phyloP scores from a whole-genome alignment of 768 basidiomycete genomes.

The Rhodosporidiobolus sp. region DNA sequence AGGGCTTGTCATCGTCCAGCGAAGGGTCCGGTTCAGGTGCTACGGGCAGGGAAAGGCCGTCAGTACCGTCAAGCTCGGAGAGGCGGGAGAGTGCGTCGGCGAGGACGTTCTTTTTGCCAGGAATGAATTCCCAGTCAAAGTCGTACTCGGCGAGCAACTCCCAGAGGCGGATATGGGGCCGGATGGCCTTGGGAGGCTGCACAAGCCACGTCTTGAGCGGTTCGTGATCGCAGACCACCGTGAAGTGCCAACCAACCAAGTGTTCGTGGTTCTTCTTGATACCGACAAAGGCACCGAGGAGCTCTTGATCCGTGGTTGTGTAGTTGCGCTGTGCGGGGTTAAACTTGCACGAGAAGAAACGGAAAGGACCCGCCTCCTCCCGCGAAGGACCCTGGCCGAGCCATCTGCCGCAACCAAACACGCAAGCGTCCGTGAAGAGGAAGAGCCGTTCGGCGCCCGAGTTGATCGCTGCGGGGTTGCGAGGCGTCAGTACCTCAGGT shows the following conservation, averaged over 20 bases:
- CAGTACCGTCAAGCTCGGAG: neutral
- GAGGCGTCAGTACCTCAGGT: neutral
- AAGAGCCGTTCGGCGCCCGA: slow-evolving; percentile 1
- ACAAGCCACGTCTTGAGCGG: neutral
- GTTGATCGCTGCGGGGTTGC: neutral
- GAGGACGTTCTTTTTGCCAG: neutral
- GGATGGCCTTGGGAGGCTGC: neutral
- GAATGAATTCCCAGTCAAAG: neutral
- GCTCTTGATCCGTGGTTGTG: slow-evolving; percentile 5
- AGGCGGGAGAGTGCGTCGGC: slow-evolving; percentile 4
- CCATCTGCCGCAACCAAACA: slow-evolving; percentile 16
- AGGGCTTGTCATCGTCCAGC: no score
- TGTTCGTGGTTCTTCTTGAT: neutral
- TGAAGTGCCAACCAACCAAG: neutral
- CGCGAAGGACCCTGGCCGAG: slow-evolving; percentile 3
- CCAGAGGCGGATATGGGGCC: slow-evolving; percentile 5
- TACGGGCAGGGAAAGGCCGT: neutral
- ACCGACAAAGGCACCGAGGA: neutral
- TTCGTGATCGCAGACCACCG: neutral
- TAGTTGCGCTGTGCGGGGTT: slow-evolving; percentile 22
- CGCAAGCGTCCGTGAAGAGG: slow-evolving; percentile 13
- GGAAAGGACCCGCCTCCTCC: slow-evolving; percentile 7
- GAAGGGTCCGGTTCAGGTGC: no score
- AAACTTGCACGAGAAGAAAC: slow-evolving; percentile 23
- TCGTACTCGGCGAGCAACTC: neutral